Evolutionary conservation across 2,329 filamentous ascomycete genomes (phyloP), one percentile per base, ranked within the genome.

Genomic region (Aspergillus floridensis): DNA sequence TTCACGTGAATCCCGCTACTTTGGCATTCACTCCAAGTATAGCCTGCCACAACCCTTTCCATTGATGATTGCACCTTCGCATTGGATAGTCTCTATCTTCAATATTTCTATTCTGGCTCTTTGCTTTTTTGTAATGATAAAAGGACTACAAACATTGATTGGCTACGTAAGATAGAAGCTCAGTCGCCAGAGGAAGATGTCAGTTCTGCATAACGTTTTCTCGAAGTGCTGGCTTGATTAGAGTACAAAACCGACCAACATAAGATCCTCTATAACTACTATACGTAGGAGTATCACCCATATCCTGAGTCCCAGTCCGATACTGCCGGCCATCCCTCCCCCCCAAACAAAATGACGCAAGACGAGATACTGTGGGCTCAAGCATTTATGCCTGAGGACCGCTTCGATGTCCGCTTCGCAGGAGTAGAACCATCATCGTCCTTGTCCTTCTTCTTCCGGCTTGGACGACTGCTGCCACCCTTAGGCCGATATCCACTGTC

Each of bases 401-500:
- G 70, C 62, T 76, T 77, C 19, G 66, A 61, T 41, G 60, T 62
- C 29, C 75, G 70, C 55, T 70, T 76, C 35, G 66, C 38, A 41
- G 38, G 58, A 56, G 54, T 67, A 4, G 74, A 66, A 38, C 63
- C 66, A 61, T 71, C 65, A 66, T 79, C 70, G 59, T 80, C 73
- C 70, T 77, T 74, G 59, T 80, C 73, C 70, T 77, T 74, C 68
- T 76, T 76, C 62, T 76, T 75, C 59, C 73, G 64, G 31, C 60
- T 70, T 53, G 75, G 65, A 56, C 75, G 71, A 52, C 72, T 75
- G 60, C 72, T 76, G 16, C 77, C 78, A 4, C 78, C 78, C 64
- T 81, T 81, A 7, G 78, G 77, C 52, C 79, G 69, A 66, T 80
- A 80, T 19, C 76, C 75, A 22, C 74, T 72, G 63, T 81, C 80